phyloP scores from a whole-genome alignment of 1,139 yeast genomes.

The Taphrina communis region DNA sequence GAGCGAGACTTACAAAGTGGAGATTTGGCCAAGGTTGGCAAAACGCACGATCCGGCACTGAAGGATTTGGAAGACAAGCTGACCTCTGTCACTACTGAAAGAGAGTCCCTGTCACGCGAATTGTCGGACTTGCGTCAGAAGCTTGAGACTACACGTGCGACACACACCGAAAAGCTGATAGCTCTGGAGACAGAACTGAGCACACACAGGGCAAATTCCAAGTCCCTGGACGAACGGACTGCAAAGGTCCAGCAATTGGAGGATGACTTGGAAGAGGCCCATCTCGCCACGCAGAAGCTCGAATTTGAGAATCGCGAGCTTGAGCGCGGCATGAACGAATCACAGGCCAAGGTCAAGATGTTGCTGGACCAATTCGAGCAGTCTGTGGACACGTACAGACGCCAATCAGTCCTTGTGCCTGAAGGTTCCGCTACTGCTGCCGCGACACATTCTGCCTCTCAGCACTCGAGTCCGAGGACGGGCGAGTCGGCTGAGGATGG shows the following conservation, averaged over 20 bases:
- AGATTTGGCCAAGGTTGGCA: constrained; percentile 6
- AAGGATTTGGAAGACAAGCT: constrained; percentile 21
- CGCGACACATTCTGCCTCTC: constrained; percentile 5
- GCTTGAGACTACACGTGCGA: constrained; percentile 5
- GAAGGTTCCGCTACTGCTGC: background rate
- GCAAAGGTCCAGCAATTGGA: constrained; percentile 24
- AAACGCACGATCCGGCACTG: background rate
- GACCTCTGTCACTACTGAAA: constrained; percentile 15
- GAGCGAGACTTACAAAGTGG: constrained; percentile 11
- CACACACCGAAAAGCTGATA: constrained; percentile 15
- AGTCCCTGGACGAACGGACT: background rate
- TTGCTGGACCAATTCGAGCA: constrained; percentile 41
- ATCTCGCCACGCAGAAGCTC: constrained; percentile 33
- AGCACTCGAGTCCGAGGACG: constrained; percentile 5
- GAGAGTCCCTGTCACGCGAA: constrained; percentile 6
- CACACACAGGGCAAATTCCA: background rate
- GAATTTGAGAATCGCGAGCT: constrained; percentile 40
- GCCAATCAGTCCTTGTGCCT: constrained; percentile 24
- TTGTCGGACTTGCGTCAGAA: constrained; percentile 7
- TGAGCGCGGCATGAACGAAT: constrained; percentile 38
- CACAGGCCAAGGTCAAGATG: constrained; percentile 40
- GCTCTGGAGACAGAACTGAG: constrained; percentile 18
- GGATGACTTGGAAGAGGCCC: constrained; percentile 35
- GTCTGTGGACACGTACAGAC: constrained; percentile 41
- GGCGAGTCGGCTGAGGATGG: constrained; percentile 1